Base-by-base conservation (phyloP, 495 filamentous ascomycete species). In the Hyaloscypha hepaticicola region DNA sequence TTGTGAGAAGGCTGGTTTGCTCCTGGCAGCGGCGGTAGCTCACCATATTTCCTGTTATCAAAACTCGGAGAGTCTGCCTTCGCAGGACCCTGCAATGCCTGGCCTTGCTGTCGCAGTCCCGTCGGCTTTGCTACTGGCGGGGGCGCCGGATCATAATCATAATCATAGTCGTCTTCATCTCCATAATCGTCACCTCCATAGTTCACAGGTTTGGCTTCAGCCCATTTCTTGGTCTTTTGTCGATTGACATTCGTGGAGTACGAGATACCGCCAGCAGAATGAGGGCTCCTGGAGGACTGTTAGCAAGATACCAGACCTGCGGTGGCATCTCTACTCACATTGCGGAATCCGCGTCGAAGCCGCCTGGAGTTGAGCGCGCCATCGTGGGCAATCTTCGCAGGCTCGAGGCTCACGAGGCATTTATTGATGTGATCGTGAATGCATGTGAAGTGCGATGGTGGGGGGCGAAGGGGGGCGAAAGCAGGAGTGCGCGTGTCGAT, bases 171-270 rank as follows among this genome's bases (percentile, higher is more conserved):
- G 51, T 94, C 90, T 34, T 91, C 90, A 55, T 89, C 90, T 49
- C 92, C 95, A 91, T 95, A 97, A 70, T 96, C 94, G 68, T 91
- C 92, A 64, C 93, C 95, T 70, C 93, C 95, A 70, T 99, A 99
- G 63, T 88, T 88, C 63, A 87, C 85, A 41, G 87, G 81, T 73
- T 94, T 96, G 25, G 95, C 95, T 70, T 97, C 88, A 12, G 93
- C 88, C 95, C 95, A 99, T 79, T 92, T 92, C 77, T 87, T 92
- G 21, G 95, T 97, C 77, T 97, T 96, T 33, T 88, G 81, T 63
- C 95, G 90, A 76, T 90, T 92, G 28, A 97, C 88, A 73, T 98
- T 96, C 14, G 93, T 83, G 63, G 79, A 79, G 69, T 83, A 85
- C 38, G 74, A 72, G 4, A 75, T 70, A 63, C 31, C 21, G 3